These are phyloP conservation scores for Cryoendolithus antarcticus DNA, from an alignment of 2,329 filamentous ascomycete species.

Conservation along the genomic window DNA sequence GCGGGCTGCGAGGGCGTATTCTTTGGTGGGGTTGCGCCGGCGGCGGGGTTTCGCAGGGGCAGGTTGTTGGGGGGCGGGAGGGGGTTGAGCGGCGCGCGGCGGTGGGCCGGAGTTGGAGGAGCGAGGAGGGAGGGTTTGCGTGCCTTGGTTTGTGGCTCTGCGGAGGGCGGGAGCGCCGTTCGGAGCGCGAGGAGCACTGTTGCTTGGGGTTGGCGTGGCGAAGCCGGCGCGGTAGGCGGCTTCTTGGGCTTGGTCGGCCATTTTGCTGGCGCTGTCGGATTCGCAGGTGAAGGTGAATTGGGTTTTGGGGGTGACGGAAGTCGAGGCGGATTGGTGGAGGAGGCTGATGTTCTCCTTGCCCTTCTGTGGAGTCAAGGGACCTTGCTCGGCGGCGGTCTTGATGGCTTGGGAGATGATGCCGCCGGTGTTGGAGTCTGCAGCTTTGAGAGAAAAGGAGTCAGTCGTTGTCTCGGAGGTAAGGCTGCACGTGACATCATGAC, in stretches of 20 bases:
- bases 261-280: slow-evolving; percentile 67
- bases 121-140: slow-evolving; percentile 1
- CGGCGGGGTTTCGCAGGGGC: slow-evolving; percentile 43
- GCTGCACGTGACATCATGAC: no score
- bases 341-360: slow-evolving; percentile 71
- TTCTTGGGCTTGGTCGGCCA: slow-evolving; percentile 16
- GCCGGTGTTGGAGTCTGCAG: slow-evolving; percentile 12
- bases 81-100: slow-evolving; percentile 8
- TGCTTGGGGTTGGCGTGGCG: slow-evolving; percentile 1
- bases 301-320: slow-evolving; percentile 51
- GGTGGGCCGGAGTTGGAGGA: slow-evolving; percentile 3
- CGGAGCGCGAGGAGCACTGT: no score
- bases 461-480: no score
- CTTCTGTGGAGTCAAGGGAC: slow-evolving; percentile 39
- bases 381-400: slow-evolving; percentile 67
- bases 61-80: slow-evolving; percentile 18
- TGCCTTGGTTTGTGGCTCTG: slow-evolving; percentile 1
- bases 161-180: not conserved
- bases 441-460: no score
- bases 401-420: slow-evolving; percentile 91
- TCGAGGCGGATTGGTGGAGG: slow-evolving; percentile 54
- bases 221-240: slow-evolving; percentile 7
- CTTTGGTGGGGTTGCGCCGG: slow-evolving; percentile 50
- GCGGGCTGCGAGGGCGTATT: slow-evolving; percentile 62
- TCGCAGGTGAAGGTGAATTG: slow-evolving; percentile 97